These are phyloP conservation scores for Calonectria crousiana DNA, from an alignment of 2,329 filamentous ascomycete genomes.

Conservation along the genomic window DNA sequence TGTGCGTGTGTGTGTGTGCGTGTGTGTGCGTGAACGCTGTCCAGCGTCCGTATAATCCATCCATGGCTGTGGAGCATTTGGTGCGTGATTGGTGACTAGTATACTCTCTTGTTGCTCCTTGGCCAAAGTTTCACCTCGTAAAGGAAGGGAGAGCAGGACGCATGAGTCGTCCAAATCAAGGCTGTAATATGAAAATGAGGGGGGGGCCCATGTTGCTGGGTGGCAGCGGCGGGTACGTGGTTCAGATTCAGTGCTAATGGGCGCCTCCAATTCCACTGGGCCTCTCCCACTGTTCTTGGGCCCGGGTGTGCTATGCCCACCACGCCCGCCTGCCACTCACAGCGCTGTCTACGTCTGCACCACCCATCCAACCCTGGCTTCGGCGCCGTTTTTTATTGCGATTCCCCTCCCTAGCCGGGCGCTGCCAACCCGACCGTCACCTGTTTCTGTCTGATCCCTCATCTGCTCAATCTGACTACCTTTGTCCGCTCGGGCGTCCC, in stretches of 20 bases:
- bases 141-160: neutral
- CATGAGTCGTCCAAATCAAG: constrained; percentile 5
- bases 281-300: constrained; percentile 15
- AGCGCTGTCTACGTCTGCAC: constrained; percentile 1
- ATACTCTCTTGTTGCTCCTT: neutral
- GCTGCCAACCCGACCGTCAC: constrained; percentile 34
- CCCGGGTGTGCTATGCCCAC: neutral
- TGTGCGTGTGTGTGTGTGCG: no score
- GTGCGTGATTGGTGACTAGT: neutral
- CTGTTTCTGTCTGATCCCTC: constrained; percentile 42
- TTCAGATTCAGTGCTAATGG: constrained; percentile 31
- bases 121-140: constrained; percentile 12
- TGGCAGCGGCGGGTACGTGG: constrained; percentile 5
- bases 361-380: constrained; percentile 36
- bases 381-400: constrained; percentile 43
- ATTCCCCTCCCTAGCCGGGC: constrained; percentile 41
- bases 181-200: neutral
- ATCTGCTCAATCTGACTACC: constrained; percentile 28
- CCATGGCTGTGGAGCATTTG: neutral
- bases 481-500: constrained; percentile 21
- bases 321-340: constrained; percentile 8
- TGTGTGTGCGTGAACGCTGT: neutral
- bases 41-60: neutral
- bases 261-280: constrained; percentile 38
- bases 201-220: neutral